Evolutionary conservation across 1,139 yeast species (phyloP).

Genomic region (Kodamaea plutei): DNA sequence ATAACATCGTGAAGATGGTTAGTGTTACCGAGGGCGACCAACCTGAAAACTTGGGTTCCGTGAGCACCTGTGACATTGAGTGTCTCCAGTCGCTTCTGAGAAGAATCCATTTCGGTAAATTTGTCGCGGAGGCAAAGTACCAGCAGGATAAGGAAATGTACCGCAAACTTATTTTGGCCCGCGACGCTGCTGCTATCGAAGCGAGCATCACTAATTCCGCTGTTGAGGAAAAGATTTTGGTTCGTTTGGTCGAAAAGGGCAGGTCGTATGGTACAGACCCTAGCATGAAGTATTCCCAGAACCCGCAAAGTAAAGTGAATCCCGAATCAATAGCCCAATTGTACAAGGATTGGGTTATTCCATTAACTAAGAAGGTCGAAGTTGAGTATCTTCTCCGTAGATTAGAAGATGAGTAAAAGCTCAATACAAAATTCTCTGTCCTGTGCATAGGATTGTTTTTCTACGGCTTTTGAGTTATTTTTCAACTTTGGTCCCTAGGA

Average conservation of each 20-base stretch:
- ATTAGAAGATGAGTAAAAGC: constrained; percentile 55
- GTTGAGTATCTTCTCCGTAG: constrained; percentile 84
- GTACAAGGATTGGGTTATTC: constrained; percentile 85
- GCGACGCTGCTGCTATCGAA: constrained; percentile 71
- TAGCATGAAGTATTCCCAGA: constrained; percentile 61
- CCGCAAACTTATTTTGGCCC: constrained; percentile 57
- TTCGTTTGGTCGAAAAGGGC: constrained; percentile 75
- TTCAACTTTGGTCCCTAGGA: too few relatives aligned
- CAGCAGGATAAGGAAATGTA: constrained; percentile 62
- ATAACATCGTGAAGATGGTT: constrained; percentile 68
- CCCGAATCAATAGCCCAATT: constrained; percentile 78
- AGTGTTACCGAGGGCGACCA: constrained; percentile 73
- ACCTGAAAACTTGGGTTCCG: constrained; percentile 82
- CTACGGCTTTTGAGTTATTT: too few relatives aligned
- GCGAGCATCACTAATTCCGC: constrained; percentile 79
- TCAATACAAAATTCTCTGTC: too few relatives aligned
- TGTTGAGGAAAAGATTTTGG: constrained; percentile 80
- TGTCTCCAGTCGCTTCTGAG: constrained; percentile 86
- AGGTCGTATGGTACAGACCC: constrained; percentile 89
- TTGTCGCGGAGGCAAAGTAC: constrained; percentile 94
- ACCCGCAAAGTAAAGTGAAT: constrained; percentile 70
- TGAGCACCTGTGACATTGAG: constrained; percentile 80
- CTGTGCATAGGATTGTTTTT: too few relatives aligned
- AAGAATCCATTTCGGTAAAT: constrained; percentile 93
- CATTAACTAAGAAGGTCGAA: constrained; percentile 91